Evolutionary conservation across 2,329 filamentous ascomycete genomes (phyloP), one percentile per base, ranked within the genome.

Genomic region (Penicillium sp.): DNA sequence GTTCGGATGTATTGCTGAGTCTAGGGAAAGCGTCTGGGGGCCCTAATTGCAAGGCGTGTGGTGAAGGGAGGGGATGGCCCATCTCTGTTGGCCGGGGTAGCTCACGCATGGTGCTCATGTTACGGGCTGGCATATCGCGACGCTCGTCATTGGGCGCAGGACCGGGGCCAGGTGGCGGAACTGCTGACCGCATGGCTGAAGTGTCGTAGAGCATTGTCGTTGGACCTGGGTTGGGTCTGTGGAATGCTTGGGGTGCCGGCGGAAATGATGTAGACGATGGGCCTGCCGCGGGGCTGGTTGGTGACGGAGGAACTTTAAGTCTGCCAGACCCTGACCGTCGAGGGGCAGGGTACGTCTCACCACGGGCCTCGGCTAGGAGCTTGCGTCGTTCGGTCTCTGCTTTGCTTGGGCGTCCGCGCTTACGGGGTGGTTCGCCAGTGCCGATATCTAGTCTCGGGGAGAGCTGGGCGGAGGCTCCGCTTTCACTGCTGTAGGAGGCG

Each of bases 341-440:
- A 10, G 70, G 64, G 14, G 71, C 67, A n/a, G 73, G 73, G 56
- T 75, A 76, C 16, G 63, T 62, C 59, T 75, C 73, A 16, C 74
- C 73, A 31, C 69, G 70, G 35, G 72, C 69, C 59, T 75, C 71
- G 37, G 74, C 73, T 42, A 65, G 67, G 25, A 68, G 65, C 56
- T 66, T 73, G 33, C 74, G 73, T 45, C 73, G 69, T 57, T 75
- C 73, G 4, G 70, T 67, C 56, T 77, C 75, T 33, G 66, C 67
- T 64, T 77, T 77, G 58, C 68, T 77, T 55, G 75, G 75, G 16
- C 75, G 71, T n/a, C 75, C 75, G 52, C 75, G 68, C 70, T 76
- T 76, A 42, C 72, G 67, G 51, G 69, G 73, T 33, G 69, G 72
- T 47, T 75, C 72, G 36, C 67, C 66, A 56, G 61, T 61, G 22